Percentiles rank a stretch among this genome's conserved stretches.
phyloP scores from a whole-genome alignment of 768 basidiomycete species.

The Calocybe cyanea region DNA sequence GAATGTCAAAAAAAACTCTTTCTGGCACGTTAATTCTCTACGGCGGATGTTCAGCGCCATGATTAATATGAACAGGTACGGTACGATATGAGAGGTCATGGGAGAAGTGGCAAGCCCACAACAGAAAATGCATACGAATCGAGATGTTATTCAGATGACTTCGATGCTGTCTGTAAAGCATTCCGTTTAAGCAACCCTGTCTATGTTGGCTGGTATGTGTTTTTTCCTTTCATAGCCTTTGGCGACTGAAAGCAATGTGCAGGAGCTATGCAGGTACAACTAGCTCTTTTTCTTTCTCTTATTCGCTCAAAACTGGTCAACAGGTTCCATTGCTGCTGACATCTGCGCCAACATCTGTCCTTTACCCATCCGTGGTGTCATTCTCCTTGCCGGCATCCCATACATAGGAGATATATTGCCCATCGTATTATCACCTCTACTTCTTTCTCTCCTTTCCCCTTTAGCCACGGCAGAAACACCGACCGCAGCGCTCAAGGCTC shows the following conservation, averaged over 20 bases:
- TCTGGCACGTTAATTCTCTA: constrained; percentile 2
- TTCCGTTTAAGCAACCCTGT: constrained; percentile 26
- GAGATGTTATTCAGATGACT: constrained; percentile 28
- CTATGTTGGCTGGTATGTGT: constrained; percentile 28
- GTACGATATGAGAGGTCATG: constrained; percentile 32
- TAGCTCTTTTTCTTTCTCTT: background rate
- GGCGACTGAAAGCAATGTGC: background rate
- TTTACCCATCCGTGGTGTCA: constrained; percentile 9
- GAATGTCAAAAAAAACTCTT: constrained; percentile 10
- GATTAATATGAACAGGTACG: constrained; percentile 21
- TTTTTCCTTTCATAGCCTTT: background rate
- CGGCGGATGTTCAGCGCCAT: background rate
- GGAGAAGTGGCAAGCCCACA: constrained; percentile 29
- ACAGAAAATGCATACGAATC: constrained; percentile 23
- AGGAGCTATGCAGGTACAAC: constrained; percentile 6
- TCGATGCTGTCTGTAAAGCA: constrained; percentile 25
- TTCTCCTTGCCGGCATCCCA: constrained; percentile 12
- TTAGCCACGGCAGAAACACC: constrained; percentile 1
- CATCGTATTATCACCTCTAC: constrained; percentile 10
- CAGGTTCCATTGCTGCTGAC: constrained; percentile 12
- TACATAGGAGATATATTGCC: constrained; percentile 13
- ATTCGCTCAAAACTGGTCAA: background rate
- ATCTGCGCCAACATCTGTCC: constrained; percentile 12
- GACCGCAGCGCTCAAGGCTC: constrained; percentile 2
- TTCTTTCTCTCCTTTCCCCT: constrained; percentile 11